These are phyloP conservation scores for Metarhizium rileyi DNA, from an alignment of 2,329 filamentous ascomycete genomes.

Conservation along the genomic window DNA sequence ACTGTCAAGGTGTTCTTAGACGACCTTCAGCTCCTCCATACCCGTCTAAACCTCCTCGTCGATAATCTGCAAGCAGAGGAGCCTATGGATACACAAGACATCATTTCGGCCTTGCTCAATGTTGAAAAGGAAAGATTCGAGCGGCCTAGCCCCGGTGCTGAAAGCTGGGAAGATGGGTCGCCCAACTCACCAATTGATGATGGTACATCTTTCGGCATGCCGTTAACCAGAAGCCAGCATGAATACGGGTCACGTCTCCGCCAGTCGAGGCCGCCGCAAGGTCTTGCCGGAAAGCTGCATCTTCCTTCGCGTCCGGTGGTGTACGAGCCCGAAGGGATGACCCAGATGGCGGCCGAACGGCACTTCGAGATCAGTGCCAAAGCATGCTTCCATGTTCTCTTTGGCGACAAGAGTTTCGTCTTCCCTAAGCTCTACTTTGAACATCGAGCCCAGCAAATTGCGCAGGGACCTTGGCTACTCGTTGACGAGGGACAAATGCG, in stretches of 20 bases:
- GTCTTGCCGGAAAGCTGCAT: slow-evolving; percentile 59
- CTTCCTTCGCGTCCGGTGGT: slow-evolving; percentile 71
- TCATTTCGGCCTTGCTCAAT: slow-evolving; percentile 62
- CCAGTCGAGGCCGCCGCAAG: slow-evolving; percentile 23
- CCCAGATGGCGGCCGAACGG: slow-evolving; percentile 63
- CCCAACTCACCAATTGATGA: slow-evolving; percentile 48
- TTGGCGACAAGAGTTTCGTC: slow-evolving; percentile 90
- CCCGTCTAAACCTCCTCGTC: slow-evolving; percentile 75
- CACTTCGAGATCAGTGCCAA: slow-evolving; percentile 89
- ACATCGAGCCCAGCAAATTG: slow-evolving; percentile 65
- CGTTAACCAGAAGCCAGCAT: slow-evolving; percentile 18
- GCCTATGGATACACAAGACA: slow-evolving; percentile 56
- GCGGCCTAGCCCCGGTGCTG: slow-evolving; percentile 58
- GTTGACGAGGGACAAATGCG: slow-evolving; percentile 61
- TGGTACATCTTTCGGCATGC: slow-evolving; percentile 34
- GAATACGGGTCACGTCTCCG: slow-evolving; percentile 27
- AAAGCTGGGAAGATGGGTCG: slow-evolving; percentile 85
- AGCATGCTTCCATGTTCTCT: slow-evolving; percentile 89
- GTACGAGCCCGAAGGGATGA: slow-evolving; percentile 78
- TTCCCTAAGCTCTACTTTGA: slow-evolving; percentile 89
- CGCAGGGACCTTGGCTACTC: slow-evolving; percentile 75
- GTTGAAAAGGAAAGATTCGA: slow-evolving; percentile 57
- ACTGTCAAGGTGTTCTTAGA: slow-evolving; percentile 92
- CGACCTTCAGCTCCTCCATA: slow-evolving; percentile 70
- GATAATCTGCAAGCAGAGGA: slow-evolving; percentile 68